phyloP scores from a whole-genome alignment of 2,329 filamentous ascomycete species.

The Phyllachora maydis region DNA sequence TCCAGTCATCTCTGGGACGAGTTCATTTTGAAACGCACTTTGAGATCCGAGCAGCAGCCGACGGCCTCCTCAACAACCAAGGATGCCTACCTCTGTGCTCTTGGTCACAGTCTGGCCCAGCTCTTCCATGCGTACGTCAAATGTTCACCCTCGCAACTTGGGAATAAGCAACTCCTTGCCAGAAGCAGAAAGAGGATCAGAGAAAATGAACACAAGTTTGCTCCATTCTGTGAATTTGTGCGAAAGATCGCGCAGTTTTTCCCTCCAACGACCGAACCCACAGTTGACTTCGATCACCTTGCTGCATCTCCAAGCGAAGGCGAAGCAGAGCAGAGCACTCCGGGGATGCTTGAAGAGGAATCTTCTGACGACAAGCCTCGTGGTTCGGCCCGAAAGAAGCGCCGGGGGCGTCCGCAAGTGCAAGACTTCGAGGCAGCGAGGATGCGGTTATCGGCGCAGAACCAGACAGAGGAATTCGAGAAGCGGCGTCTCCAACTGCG shows the following conservation, averaged over 20 bases:
- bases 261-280: neutral
- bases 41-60: constrained; percentile 1
- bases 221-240: constrained; percentile 6
- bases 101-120: constrained; percentile 3
- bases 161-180: neutral
- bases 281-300: too few relatives aligned
- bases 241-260: constrained; percentile 5
- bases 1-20: constrained; percentile 9
- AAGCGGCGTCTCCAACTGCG: constrained; percentile 25
- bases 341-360: too few relatives aligned
- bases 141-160: constrained; percentile 1
- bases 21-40: constrained; percentile 6
- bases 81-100: too few relatives aligned
- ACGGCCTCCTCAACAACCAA: too few relatives aligned
- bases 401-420: too few relatives aligned
- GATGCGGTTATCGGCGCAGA: too few relatives aligned
- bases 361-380: constrained; percentile 31
- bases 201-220: constrained; percentile 2
- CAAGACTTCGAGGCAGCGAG: too few relatives aligned
- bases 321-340: too few relatives aligned
- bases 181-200: constrained; percentile 2
- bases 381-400: too few relatives aligned
- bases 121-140: constrained; percentile 8
- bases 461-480: constrained; percentile 31
- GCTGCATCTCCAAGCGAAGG: too few relatives aligned